Base-by-base conservation (phyloP, 129 eudicot species). In the Chrysanthemum lavandulifolium region DNA sequence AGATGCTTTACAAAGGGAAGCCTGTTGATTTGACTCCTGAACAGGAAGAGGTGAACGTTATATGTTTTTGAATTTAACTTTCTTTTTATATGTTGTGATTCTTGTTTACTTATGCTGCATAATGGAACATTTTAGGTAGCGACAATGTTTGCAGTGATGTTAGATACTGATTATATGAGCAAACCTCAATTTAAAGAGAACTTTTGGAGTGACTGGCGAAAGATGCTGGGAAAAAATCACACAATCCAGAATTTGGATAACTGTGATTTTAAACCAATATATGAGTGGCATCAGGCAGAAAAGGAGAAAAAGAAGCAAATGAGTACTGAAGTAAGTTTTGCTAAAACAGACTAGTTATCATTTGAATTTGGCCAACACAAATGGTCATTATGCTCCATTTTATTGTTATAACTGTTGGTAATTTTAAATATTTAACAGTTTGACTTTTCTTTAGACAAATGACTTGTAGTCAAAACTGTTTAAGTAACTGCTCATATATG, bases 261-360 rank as follows among this genome's bases (percentile, higher is more conserved):
- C 25, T 95, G 99, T 49, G 87, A 95, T 76, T 95, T 95, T 36
- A 79, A 78, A 55, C 99, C 96, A 33, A 95, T 95, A 73, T 87
- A 86, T 70, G 88, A 95, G 58, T 95, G 99, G 99, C 97, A 95
- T 86, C 96, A 84, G 76, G 70, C 33, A 1, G 97, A 95, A 69
- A 95, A 95, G 84, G 99, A 90, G 86, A 95, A 88, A 74, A 95
- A 88, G 96, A 90, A 90, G 81, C 99, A 84, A 77, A 90, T 90
- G 97, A 95, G 65, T 62, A 25, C 88, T 16, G 97, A 95, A 67
- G 99, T 90, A 71, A 81, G 89, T 72, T 76, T 5, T 15, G 6
- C 11, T 14, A 5, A 40, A 40, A 40, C 10, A 40, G 47, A 40
- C 43, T 36, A n/a, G 9, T 33, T 0, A 36, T 36, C 43, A 36